Evolutionary conservation across 2,329 filamentous ascomycete species (phyloP).

Genomic region (Phialemoniopsis sp.): DNA sequence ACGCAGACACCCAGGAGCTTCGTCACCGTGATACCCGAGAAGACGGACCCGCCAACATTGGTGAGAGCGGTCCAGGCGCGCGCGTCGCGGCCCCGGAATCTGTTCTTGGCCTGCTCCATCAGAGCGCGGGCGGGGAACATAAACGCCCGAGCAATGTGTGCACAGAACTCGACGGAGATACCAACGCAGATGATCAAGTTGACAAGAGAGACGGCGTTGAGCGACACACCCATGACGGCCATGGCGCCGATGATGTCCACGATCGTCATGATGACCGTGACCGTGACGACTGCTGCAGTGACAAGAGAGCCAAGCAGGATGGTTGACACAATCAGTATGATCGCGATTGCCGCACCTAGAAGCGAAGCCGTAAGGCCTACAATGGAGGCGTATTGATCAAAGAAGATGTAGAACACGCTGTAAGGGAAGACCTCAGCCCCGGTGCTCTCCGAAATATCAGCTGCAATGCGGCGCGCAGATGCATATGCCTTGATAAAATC

Average conservation of each 20-base stretch:
- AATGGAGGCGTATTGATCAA: slow-evolving; percentile 91
- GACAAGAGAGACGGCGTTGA: slow-evolving; percentile 93
- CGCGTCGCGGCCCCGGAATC: slow-evolving; percentile 77
- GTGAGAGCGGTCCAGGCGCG: slow-evolving; percentile 90
- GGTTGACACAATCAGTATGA: slow-evolving; percentile 79
- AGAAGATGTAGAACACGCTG: slow-evolving; percentile 98
- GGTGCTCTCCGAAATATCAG: slow-evolving; percentile 67
- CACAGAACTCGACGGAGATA: slow-evolving; percentile 95
- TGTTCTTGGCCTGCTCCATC: slow-evolving; percentile 74
- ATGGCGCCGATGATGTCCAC: slow-evolving; percentile 94
- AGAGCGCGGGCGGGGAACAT: slow-evolving; percentile 84
- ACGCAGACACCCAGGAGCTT: slow-evolving; percentile 91
- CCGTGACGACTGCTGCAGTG: slow-evolving; percentile 77
- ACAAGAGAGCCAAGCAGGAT: slow-evolving; percentile 77
- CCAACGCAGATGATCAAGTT: slow-evolving; percentile 97
- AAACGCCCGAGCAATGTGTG: slow-evolving; percentile 92
- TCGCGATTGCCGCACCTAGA: slow-evolving; percentile 75
- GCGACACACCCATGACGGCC: slow-evolving; percentile 80
- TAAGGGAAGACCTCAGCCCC: slow-evolving; percentile 89
- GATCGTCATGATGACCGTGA: slow-evolving; percentile 89
- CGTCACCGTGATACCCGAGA: slow-evolving; percentile 93
- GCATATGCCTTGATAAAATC: slow-evolving; percentile 93
- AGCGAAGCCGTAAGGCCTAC: slow-evolving; percentile 74
- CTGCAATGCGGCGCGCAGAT: slow-evolving; percentile 81
- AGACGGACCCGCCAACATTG: slow-evolving; percentile 91